Evolutionary conservation across 345 rosid genomes (phyloP), one percentile per base, ranked within the genome.

Genomic region (Combretum micranthum): DNA sequence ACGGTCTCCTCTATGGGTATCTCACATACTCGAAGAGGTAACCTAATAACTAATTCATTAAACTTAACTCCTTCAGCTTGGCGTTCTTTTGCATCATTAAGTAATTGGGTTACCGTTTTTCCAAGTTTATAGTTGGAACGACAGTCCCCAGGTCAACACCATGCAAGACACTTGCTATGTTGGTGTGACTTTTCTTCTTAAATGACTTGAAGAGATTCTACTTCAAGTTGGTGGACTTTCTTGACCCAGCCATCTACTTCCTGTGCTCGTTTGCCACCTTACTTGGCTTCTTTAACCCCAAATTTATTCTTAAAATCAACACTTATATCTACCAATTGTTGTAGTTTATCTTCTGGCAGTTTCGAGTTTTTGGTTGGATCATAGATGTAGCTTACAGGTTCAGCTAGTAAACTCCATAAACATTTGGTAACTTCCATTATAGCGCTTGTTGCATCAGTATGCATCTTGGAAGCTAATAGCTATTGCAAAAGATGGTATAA

Each of bases 91-190:
- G 47, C 43, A 18, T 44, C 45, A 8, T 10, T 21, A 13, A 25
- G 45, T 53, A 47, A 47, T 18, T 25, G n/a, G 15, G 7, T 49
- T 20, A 47, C 45, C 2, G 32, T 16, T 42, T 63, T 69, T 23
- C 73, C 68, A 2, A 69, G 52, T 64, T 63, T 69, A 42, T 69
- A 62, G 19, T 64, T 52, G 49, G 60, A 52, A 52, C 64, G 22
- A 47, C 60, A 58, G 44, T 57, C 63, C 39, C 15, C 52, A 7
- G 63, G 57, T 42, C 59, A 62, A 9, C 45, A 51, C 17, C 56
- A 48, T 47, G 59, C 59, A 16, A 57, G 23, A 60, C 73, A 63
- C 44, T 48, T 53, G 48, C 53, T 69, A n/a, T 53, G 46, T 20
- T 51, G 50, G 44, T 63, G 64, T 22, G 20, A 51, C 21, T 52